Percentiles rank a stretch among this genome's conserved stretches.
These are phyloP conservation scores for Pseudogymnoascus sp. DNA, from an alignment of 2,329 filamentous ascomycete species.

Conservation along the genomic window DNA sequence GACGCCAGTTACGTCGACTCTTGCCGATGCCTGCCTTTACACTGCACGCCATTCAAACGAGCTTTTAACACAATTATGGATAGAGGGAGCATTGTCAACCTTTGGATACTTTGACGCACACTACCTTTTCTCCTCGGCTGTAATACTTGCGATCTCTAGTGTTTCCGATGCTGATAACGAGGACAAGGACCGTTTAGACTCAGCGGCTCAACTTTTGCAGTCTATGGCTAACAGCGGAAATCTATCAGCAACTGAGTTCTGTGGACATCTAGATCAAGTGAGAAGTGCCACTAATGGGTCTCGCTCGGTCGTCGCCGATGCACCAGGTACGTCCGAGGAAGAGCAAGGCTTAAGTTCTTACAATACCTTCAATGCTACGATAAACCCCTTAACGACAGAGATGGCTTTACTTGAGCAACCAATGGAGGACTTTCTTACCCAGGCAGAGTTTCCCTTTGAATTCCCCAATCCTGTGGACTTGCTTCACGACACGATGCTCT, in stretches of 20 bases:
- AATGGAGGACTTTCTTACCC: conserved; percentile 8
- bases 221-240: conserved; percentile 34
- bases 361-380: neutral
- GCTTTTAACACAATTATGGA: conserved; percentile 36
- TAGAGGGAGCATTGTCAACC: conserved; percentile 37
- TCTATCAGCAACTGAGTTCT: conserved; percentile 34
- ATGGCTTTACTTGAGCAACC: conserved; percentile 9
- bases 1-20: conserved; percentile 24
- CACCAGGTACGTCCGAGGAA: neutral
- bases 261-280: conserved; percentile 30
- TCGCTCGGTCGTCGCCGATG: neutral
- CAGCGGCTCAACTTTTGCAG: conserved; percentile 30
- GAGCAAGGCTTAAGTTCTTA: neutral
- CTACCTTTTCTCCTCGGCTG: conserved; percentile 39
- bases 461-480: conserved; percentile 8
- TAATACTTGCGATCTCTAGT: conserved; percentile 36
- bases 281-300: conserved; percentile 8
- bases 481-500: neutral
- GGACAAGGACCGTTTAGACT: conserved; percentile 34
- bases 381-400: neutral
- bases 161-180: conserved; percentile 28
- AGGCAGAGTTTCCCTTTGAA: neutral
- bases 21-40: conserved; percentile 37
- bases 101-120: conserved; percentile 40
- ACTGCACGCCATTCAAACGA: conserved; percentile 37